A percentile compares a stretch with the other conserved stretches of the same genome.
Conservation (phyloP, 352 stramenopile genomes). For the Plasmopara muralis region DNA sequence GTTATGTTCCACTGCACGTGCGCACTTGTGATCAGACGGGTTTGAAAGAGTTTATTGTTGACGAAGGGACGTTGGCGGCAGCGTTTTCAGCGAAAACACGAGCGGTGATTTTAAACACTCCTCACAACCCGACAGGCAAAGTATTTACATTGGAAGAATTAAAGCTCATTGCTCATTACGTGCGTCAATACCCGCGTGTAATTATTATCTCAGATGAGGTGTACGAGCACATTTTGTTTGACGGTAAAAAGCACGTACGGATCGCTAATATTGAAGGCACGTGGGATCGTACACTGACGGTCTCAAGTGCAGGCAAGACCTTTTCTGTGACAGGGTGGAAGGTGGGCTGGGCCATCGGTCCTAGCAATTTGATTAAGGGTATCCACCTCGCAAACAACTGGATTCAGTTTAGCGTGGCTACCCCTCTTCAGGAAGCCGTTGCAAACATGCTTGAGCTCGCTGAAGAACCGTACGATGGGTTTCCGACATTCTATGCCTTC, state of each 20-base stretch:
- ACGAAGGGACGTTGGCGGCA: slow-evolving; percentile 74
- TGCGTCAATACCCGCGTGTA: slow-evolving; percentile 72
- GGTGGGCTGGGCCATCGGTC: slow-evolving; percentile 89
- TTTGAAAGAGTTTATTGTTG: slow-evolving; percentile 74
- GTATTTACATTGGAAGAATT: slow-evolving; percentile 94
- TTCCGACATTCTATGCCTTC: slow-evolving; percentile 74
- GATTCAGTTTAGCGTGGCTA: slow-evolving; percentile 83
- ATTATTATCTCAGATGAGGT: slow-evolving; percentile 98
- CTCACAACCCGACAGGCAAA: slow-evolving; percentile 98
- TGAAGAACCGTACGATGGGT: slow-evolving; percentile 62
- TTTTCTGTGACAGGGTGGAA: slow-evolving; percentile 92
- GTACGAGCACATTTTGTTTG: slow-evolving; percentile 96
- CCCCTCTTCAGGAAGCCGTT: slow-evolving; percentile 81
- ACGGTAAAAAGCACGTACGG: slow-evolving; percentile 58
- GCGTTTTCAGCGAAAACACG: slow-evolving; percentile 91
- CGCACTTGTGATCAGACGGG: slow-evolving; percentile 19
- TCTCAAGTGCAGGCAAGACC: slow-evolving; percentile 89
- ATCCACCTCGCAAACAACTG: slow-evolving; percentile 81
- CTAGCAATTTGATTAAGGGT: slow-evolving; percentile 58
- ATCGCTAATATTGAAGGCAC: slow-evolving; percentile 79
- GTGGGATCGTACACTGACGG: slow-evolving; percentile 81
- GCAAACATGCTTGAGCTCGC: slow-evolving; percentile 70
- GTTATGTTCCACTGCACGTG: slow-evolving; percentile 80
- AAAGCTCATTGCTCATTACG: slow-evolving; percentile 86
- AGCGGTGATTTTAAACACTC: slow-evolving; percentile 95